Conservation (phyloP, 176 grass and related monocot genomes). For the Carex myosuroides region DNA sequence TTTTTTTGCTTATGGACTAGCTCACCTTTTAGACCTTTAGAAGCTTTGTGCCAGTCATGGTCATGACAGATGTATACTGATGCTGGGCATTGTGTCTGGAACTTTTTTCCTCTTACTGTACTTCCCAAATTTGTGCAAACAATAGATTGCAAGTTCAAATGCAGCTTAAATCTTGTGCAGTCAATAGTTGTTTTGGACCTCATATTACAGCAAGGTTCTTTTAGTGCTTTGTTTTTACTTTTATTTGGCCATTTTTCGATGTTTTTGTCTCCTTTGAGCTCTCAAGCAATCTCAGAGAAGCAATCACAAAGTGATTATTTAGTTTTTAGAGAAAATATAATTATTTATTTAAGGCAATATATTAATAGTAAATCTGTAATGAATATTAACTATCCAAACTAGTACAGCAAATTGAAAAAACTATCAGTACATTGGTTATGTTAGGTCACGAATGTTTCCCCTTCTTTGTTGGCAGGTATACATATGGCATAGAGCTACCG, state of each 20-base stretch:
- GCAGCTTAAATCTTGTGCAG: not conserved
- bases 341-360: not conserved
- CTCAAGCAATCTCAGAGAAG: not conserved
- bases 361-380: not conserved
- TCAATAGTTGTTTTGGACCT: not conserved
- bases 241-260: slow-evolving; percentile 1
- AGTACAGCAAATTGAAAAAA: not conserved
- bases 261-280: not conserved
- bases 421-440: not conserved
- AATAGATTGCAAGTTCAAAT: not conserved
- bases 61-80: not conserved
- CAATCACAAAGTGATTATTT: not conserved
- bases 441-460: not conserved
- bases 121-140: not conserved
- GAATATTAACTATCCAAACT: not conserved
- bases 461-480: slow-evolving; percentile 48
- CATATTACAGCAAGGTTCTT: not conserved
- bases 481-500: slow-evolving; percentile 77
- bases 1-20: not conserved
- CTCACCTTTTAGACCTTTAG: not conserved
- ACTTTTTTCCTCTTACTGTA: not conserved
- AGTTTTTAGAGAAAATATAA: not conserved
- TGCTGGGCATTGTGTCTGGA: not conserved
- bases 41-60: not conserved
- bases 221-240: not conserved